Evolutionary conservation across 805 yeast species (phyloP), one percentile per base, ranked within the genome.

Genomic region (Wickerhamomyces pijperi): DNA sequence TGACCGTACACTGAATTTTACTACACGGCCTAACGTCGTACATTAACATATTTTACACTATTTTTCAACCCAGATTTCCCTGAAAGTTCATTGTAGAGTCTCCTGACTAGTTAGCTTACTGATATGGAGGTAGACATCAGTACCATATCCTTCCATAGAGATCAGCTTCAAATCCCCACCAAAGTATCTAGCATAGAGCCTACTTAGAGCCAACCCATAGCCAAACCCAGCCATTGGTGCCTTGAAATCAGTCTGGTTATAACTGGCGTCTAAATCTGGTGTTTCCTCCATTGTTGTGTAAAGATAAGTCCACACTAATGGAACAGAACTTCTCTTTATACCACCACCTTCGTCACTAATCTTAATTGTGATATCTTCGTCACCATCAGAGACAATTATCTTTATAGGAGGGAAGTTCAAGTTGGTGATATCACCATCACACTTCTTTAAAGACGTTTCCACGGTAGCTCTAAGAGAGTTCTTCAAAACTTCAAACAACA

Each of bases 181-280:
- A 55, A 87, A 86, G 56, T 86, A 86, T 46, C 88, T 77, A 2
- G 95, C 88, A 49, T 87, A 87, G 31, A 86, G 67, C 42, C 95
- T 62, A 36, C 92, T 80, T 39, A 87, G 78, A 2, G 95, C 95
- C 49, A 86, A 67, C 0, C 96, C 95, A 53, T 86, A 88, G 21
- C 96, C 96, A 48, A 82, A 81, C 0, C 96, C 96, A 38, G 95
- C 95, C 83, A 86, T 81, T 42, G 95, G 96, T 1, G 94, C 94
- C 54, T 74, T 74, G 61, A 82, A 80, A 42, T 79, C 82, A 18
- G 76, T 65, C 49, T 74, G 76, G 46, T 69, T 67, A 32, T 63
- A 57, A 5, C 49, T 43, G 12, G 55, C 48, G 38, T 51, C 51
- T 36, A 79, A 60, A 18, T 66, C 70, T 1, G 90, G 90, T 5